These are phyloP conservation scores for Schrenkiella parvula DNA, from an alignment of 345 rosid species.

Conservation along the genomic window DNA sequence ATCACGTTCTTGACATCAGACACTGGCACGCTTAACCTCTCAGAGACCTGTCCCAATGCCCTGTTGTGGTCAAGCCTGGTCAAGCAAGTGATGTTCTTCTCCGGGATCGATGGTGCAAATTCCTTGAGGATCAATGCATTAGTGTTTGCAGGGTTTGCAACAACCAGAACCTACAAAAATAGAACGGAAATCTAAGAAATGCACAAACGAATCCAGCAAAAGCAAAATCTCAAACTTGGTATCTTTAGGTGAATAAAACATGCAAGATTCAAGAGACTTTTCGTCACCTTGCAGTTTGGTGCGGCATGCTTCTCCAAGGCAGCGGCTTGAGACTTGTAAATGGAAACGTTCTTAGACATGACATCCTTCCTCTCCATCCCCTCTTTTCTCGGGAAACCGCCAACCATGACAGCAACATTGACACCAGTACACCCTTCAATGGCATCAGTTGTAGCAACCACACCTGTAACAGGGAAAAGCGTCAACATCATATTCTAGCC, in stretches of 20 bases:
- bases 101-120: conserved; percentile 91
- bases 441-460: conserved; percentile 92
- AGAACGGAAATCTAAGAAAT: no score
- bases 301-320: conserved; percentile 93
- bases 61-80: conserved; percentile 97
- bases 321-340: conserved; percentile 96
- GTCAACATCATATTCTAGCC: neutral
- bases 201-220: no score
- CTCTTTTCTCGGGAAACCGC: conserved; percentile 97
- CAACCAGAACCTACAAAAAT: conserved; percentile 84
- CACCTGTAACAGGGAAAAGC: conserved; percentile 47
- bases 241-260: no score
- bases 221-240: no score
- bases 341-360: conserved; percentile 92
- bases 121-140: conserved; percentile 96
- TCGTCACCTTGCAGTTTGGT: conserved; percentile 83
- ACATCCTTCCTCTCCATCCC: conserved; percentile 99
- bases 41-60: conserved; percentile 94
- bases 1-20: conserved; percentile 89
- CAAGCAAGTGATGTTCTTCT: conserved; percentile 88
- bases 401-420: conserved; percentile 85
- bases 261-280: no score
- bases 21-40: conserved; percentile 77
- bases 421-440: conserved; percentile 97
- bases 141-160: conserved; percentile 99